Base-by-base conservation (phyloP, 805 yeast species). In the Saccharomycopsis sp. region DNA sequence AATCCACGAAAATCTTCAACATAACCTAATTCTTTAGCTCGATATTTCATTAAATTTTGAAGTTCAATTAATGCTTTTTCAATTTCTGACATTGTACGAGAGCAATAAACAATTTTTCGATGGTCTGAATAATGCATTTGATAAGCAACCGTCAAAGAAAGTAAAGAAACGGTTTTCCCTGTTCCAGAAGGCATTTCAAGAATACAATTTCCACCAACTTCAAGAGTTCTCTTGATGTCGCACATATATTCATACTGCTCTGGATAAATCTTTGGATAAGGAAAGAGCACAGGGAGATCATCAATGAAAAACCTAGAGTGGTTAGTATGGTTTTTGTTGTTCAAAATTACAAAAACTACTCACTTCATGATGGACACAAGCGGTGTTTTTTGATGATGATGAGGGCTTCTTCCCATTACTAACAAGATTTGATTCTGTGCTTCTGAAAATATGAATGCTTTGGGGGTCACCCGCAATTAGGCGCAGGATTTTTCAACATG, bases 171-270 rank as follows among this genome's bases (percentile, higher is more conserved):
- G 29, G 99, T 92, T 58, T 92, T 92, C 32, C 99, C 99, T 3
- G 99, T 92, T 3, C 99, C 99, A 4, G 99, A 92, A 51, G 99
- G 99, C 99, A 92, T 92, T 63, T 92, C 99, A 54, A 92, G 61
- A 40, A 92, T 87, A 61, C 96, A 83, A 56, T 88, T 88, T 10
- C 98, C 98, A 2, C 96, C 97, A 1, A 82, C 95, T 66, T 92
- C 99, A 39, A 92, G 61, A 1, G 96, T 83, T 55, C 79, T 76
- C 63, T 92, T 92, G 49, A 92, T 81, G 59, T 89, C 97, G 47
- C 92, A 76, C 98, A 92, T 92, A 61, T 92, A 92, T 26, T 88
- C 92, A 68, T 92, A 92, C 59, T 92, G 99, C 62, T 92, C 99
- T 2, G 98, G 99, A 57, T 92, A 92, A 41, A 92, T 89, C 54